Conservation (phyloP, 345 rosid species). For the Corymbia maculata region DNA sequence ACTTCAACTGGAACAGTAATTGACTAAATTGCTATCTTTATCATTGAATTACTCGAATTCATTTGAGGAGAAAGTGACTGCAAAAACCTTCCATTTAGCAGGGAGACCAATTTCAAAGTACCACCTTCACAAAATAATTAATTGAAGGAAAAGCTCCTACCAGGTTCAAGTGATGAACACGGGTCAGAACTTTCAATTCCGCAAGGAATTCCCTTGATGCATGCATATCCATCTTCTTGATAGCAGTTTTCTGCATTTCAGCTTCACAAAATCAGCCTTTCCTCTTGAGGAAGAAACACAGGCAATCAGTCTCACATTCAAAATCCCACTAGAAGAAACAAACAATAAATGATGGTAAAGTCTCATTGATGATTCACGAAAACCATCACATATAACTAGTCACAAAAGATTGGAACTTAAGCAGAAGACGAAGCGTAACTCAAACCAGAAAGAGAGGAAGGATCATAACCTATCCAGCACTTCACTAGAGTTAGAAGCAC, state of each 20-base stretch:
- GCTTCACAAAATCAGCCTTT: neutral
- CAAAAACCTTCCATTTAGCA: neutral
- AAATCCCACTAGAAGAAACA: neutral
- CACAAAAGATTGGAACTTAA: neutral
- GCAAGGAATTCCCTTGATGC: constrained; percentile 82
- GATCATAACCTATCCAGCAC: neutral
- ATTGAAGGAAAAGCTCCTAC: constrained; percentile 18
- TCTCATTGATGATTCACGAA: neutral
- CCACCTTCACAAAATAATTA: neutral
- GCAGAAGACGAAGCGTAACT: neutral
- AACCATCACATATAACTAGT: neutral
- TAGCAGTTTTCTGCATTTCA: constrained; percentile 73
- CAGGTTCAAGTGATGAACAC: constrained; percentile 86
- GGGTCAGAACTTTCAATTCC: constrained; percentile 76
- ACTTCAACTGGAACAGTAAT: neutral
- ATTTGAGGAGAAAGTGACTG: neutral
- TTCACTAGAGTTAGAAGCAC: neutral
- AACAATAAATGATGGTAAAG: neutral
- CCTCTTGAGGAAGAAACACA: neutral
- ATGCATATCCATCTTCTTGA: constrained; percentile 94
- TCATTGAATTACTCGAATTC: neutral
- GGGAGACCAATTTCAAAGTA: neutral
- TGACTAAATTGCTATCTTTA: neutral
- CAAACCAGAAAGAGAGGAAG: neutral
- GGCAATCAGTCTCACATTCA: neutral